phyloP scores from a whole-genome alignment of 2,329 filamentous ascomycete species.

The Arthrobotrys iridis region DNA sequence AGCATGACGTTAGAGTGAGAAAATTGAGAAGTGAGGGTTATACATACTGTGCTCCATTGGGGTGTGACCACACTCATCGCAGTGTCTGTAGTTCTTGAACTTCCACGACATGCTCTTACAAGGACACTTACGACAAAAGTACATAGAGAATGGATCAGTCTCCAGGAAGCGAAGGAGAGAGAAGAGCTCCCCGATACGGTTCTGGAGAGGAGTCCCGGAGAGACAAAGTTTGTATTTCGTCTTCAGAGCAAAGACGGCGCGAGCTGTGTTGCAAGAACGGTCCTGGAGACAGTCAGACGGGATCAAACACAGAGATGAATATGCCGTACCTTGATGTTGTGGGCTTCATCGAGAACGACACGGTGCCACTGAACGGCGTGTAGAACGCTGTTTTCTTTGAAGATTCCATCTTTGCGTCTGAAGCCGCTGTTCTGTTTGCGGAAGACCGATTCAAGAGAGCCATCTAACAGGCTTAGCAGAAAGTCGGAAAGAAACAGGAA shows the following conservation, averaged over 20 bases:
- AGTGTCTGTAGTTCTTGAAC: conserved; percentile 55
- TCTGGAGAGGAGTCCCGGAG: conserved; percentile 93
- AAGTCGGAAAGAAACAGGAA: neutral
- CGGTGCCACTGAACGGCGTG: conserved; percentile 89
- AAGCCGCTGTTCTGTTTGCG: conserved; percentile 93
- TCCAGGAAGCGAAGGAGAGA: conserved; percentile 92
- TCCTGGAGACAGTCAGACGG: conserved; percentile 64
- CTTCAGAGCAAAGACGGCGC: conserved; percentile 90
- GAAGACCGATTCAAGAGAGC: conserved; percentile 84
- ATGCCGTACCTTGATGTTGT: conserved; percentile 81
- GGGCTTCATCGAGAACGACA: conserved; percentile 91
- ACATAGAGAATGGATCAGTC: conserved; percentile 86
- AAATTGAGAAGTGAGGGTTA: neutral
- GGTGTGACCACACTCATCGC: conserved; percentile 56
- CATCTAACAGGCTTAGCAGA: conserved; percentile 60
- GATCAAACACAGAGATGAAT: neutral
- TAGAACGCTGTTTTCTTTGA: conserved; percentile 82
- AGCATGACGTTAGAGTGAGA: conserved; percentile 64
- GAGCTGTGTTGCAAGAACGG: conserved; percentile 88
- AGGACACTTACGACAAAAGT: conserved; percentile 87
- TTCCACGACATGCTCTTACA: conserved; percentile 86
- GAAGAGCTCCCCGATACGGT: conserved; percentile 96
- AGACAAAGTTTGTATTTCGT: conserved; percentile 94
- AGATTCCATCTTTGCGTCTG: conserved; percentile 78
- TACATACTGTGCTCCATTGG: conserved; percentile 56